These are phyloP conservation scores for Colletotrichum sp. DNA, from an alignment of 2,329 filamentous ascomycete species.

Conservation along the genomic window DNA sequence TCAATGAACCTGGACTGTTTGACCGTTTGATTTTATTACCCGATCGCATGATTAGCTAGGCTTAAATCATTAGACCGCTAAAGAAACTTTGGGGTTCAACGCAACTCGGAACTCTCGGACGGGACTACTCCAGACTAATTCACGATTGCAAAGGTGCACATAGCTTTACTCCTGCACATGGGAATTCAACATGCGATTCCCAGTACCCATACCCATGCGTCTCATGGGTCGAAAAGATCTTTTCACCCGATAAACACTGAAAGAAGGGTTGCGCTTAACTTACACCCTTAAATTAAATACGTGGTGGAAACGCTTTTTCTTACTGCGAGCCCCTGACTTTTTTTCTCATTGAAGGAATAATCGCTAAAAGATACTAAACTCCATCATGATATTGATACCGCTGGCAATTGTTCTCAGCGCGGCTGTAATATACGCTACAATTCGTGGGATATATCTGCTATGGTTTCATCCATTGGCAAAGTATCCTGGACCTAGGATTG, in stretches of 20 bases:
- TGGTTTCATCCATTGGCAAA: not conserved
- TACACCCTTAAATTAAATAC: not conserved
- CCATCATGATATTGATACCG: not conserved
- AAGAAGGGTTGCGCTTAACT: not conserved
- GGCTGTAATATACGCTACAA: not conserved
- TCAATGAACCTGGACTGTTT: not conserved
- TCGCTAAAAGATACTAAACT: not conserved
- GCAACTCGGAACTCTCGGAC: not conserved
- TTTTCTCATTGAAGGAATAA: rapidly evolving
- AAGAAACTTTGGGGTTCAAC: not conserved
- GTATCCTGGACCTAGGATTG: not conserved
- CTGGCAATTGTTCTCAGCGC: not conserved
- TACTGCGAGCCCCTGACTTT: rapidly evolving
- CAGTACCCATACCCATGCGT: not conserved
- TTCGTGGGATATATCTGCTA: not conserved
- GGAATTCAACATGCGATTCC: not conserved
- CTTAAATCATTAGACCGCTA: not conserved
- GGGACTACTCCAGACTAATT: not conserved
- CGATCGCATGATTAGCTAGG: not conserved
- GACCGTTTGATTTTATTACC: not conserved
- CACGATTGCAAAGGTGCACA: not conserved
- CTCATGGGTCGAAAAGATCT: not conserved
- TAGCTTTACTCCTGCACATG: not conserved
- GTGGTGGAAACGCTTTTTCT: not conserved
- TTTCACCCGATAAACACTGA: not conserved